Percentiles rank a stretch among this genome's conserved stretches.
Conservation (phyloP, 1,284 basidiomycete genomes). For the Sutorius eximius region DNA sequence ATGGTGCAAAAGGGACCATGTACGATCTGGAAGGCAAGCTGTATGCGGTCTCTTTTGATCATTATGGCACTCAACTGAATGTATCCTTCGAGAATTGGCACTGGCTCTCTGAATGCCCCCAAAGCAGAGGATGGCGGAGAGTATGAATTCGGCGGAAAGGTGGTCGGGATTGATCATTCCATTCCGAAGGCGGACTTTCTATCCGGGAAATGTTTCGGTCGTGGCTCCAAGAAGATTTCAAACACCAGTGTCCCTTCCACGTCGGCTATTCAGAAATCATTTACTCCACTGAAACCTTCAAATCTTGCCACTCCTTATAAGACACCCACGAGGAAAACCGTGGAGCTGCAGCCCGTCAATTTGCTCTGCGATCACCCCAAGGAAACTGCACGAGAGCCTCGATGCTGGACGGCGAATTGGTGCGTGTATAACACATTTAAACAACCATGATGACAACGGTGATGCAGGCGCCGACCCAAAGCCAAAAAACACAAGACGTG, state of each 20-base stretch:
- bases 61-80: constrained; percentile 4
- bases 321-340: constrained; percentile 28
- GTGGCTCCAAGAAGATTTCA: constrained; percentile 28
- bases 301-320: constrained; percentile 33
- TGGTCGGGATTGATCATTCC: constrained; percentile 64
- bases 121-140: constrained; percentile 51
- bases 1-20: constrained; percentile 48
- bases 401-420: constrained; percentile 72
- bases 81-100: constrained; percentile 37
- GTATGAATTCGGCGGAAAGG: constrained; percentile 64
- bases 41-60: constrained; percentile 38
- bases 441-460: constrained; percentile 7
- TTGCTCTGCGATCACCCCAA: constrained; percentile 28
- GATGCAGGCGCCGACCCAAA: constrained; percentile 71
- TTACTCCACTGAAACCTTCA: constrained; percentile 43
- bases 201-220: constrained; percentile 63
- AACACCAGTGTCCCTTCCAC: constrained; percentile 17
- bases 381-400: constrained; percentile 5
- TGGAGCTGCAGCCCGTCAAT: constrained; percentile 46
- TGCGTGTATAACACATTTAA: constrained; percentile 29
- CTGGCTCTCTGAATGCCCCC: constrained; percentile 40
- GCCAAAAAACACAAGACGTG: constrained; percentile 85
- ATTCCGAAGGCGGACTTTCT: constrained; percentile 60
- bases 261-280: constrained; percentile 41
- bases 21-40: constrained; percentile 62